Base-by-base conservation (phyloP, 306 rosid species). In the Betula pendula region DNA sequence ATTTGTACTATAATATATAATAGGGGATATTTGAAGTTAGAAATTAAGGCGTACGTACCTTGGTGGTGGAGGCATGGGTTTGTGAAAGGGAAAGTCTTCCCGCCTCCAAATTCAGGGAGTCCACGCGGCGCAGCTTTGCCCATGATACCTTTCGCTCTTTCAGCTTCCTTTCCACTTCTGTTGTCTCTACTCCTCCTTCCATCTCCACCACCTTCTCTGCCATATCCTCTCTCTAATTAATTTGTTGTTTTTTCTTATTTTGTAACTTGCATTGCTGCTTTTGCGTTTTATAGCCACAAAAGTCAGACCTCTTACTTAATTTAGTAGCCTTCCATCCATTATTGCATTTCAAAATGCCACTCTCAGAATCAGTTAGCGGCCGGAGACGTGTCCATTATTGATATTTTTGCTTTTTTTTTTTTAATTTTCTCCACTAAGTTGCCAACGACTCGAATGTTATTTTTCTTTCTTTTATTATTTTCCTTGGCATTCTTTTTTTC, bases 91-190 rank as follows among this genome's bases (percentile, higher is more conserved):
- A 68, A 83, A 91, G 84, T 77, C 90, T 83, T 71, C 96, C 96
- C 0, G 98, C 98, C 80, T 93, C 98, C 24, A 93, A 48, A 48
- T 88, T 89, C 73, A 93, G 87, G 0, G 98, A 93, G 75, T 93
- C 96, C 1, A 93, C 82, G 0, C 93, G 98, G 4, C 87, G 81
- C n/a, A 91, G 88, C 75, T 83, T 88, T 6, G 91, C 89, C 98
- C 95, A 91, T 48, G 98, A 89, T 0, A 79, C 13, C 79, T 83
- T 83, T 31, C 89, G 56, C 24, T 81, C 85, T 19, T 66, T 80
- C 79, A 86, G 58, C 14, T 65, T 73, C 44, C 49, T 10, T 44
- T 73, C 74, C 2, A 5, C 58, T 42, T 35, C 55, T 35, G 16
- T 49, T 31, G 35, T 58, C 48, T 44, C 48, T 44, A 12, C 48